Evolutionary conservation across 2,329 filamentous ascomycete genomes (phyloP), one percentile per base, ranked within the genome.

Genomic region (Emericellopsis atlantica): DNA sequence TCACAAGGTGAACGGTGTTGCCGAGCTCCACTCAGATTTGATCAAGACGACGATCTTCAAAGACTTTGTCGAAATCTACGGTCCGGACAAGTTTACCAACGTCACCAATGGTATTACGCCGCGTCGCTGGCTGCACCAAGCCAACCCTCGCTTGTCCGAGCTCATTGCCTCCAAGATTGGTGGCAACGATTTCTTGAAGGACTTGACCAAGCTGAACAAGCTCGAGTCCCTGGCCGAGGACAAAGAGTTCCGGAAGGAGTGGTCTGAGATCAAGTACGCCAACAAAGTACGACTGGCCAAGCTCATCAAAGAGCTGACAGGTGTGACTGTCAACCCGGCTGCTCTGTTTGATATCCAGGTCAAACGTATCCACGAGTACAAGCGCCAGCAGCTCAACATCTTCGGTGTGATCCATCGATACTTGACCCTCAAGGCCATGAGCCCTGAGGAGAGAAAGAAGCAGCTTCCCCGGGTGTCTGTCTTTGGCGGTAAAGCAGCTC

Each of bases 31-130:
- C 66, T 98, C 92, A 1, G 92, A 98, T 57, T 72, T 98, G 44
- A 95, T 98, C 70, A 92, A 92, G 70, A 93, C 89, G 0, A 98
- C 92, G n/a, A 94, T 98, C 51, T 96, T 98, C 78, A 95, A 92
- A 62, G 92, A 98, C 61, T 98, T 98, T 62, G 90, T 98, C 44
- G 75, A 79, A 51, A 86, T 98, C 48, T 98, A 92, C 53, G 92
- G 92, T 3, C 82, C 83, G 0, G 92, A 98, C 72, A 95, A 95
- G 62, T 98, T 98, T 64, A 94, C 86, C 43, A 98, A 98, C 53
- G 90, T 98, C 48, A 98, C 92, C 48, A 98, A 98, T 60, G 92
- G 92, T 44, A 93, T 98, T 58, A 98, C 92, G 1, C 92, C 92
- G 10, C 77, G 92, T 53, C 77, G 92, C 57, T 98, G 92, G 92